Percentiles rank a stretch among this genome's conserved stretches.
phyloP scores from a whole-genome alignment of 768 basidiomycete species.

The Psilocybe subaeruginosa region DNA sequence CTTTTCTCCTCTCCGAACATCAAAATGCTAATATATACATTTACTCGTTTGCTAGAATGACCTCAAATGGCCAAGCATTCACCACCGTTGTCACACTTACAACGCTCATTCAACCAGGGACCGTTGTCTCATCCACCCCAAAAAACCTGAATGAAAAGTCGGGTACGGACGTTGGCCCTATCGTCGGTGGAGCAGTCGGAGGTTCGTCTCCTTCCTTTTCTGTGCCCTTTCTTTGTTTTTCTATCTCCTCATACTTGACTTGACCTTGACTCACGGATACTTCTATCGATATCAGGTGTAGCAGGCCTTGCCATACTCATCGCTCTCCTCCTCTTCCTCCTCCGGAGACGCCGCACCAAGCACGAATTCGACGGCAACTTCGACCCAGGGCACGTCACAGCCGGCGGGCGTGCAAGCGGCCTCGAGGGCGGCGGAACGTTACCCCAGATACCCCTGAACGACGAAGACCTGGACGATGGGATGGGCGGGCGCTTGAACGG shows the following conservation, averaged over 20 bases:
- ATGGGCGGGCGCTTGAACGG: slow-evolving; percentile 27
- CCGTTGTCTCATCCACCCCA: slow-evolving; percentile 13
- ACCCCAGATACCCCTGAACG: slow-evolving; percentile 20
- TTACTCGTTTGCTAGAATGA: slow-evolving; percentile 14
- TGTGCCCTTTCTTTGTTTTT: neutral
- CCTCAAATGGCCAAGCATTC: slow-evolving; percentile 21
- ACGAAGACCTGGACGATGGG: slow-evolving; percentile 28
- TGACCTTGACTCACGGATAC: neutral
- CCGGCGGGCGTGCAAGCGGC: neutral
- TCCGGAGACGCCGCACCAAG: slow-evolving; percentile 21
- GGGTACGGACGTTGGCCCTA: slow-evolving; percentile 21
- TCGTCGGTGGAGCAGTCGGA: slow-evolving; percentile 30
- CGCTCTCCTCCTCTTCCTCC: slow-evolving; percentile 21
- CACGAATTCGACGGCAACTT: slow-evolving; percentile 33
- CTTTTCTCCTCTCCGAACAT: neutral
- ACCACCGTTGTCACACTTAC: slow-evolving; percentile 22
- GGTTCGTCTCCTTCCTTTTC: slow-evolving; percentile 15
- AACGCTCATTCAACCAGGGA: slow-evolving; percentile 18
- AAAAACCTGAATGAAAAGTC: neutral
- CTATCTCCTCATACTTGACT: neutral
- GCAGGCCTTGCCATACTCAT: slow-evolving; percentile 17
- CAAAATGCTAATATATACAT: neutral
- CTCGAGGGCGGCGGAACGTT: slow-evolving; percentile 19
- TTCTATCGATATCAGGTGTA: slow-evolving; percentile 12
- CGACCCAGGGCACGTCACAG: slow-evolving; percentile 25